Evolutionary conservation across 2,329 filamentous ascomycete species (phyloP).

Genomic region (Pseudopyricularia javanii): DNA sequence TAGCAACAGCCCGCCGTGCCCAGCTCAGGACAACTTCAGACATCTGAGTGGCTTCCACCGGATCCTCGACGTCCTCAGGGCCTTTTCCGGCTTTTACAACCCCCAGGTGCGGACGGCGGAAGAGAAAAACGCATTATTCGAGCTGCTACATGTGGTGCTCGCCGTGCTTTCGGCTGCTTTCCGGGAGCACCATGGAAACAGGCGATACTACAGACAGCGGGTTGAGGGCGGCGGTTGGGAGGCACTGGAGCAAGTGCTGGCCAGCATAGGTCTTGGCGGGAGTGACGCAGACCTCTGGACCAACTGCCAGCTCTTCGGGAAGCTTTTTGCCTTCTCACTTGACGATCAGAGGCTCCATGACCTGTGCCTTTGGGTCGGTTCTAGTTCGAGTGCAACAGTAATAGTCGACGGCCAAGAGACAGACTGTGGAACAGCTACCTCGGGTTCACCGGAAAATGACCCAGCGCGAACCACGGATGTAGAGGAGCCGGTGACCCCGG

Average conservation of each 20-base stretch:
- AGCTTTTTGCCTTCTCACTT: slow-evolving; percentile 67
- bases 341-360: slow-evolving; percentile 64
- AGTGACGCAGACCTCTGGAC: slow-evolving; percentile 57
- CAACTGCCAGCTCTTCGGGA: slow-evolving; percentile 66
- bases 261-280: slow-evolving; percentile 51
- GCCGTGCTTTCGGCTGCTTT: slow-evolving; percentile 65
- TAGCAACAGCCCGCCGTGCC: slow-evolving; percentile 29
- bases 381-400: background rate
- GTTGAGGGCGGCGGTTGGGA: slow-evolving; percentile 71
- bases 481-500: background rate
- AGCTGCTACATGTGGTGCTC: slow-evolving; percentile 58
- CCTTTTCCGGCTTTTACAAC: slow-evolving; percentile 66
- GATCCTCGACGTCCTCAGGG: slow-evolving; percentile 55
- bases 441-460: background rate
- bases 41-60: slow-evolving; percentile 67
- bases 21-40: slow-evolving; percentile 69
- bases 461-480: background rate
- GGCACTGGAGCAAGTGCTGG: slow-evolving; percentile 60
- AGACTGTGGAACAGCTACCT: background rate
- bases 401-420: background rate
- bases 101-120: slow-evolving; percentile 46
- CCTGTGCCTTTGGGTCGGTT: slow-evolving; percentile 46
- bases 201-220: slow-evolving; percentile 69
- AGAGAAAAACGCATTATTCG: slow-evolving; percentile 54
- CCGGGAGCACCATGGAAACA: slow-evolving; percentile 71